These are phyloP conservation scores for Phyllosticta capitalensis DNA, from an alignment of 2,329 filamentous ascomycete genomes.

Conservation along the genomic window DNA sequence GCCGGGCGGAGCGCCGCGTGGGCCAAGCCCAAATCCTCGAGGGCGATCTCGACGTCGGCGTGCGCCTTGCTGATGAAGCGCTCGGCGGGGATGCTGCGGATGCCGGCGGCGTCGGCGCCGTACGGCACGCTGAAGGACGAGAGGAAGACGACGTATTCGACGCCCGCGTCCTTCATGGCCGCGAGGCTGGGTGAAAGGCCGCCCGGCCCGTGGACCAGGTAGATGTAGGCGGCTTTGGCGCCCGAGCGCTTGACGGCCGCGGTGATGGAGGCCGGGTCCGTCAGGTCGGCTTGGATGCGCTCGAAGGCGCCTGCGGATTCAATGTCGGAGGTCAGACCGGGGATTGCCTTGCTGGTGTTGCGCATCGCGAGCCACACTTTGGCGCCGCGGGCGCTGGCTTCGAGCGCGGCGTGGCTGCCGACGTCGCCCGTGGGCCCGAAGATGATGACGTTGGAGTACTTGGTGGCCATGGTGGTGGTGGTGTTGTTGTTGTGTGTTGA, in stretches of 20 bases:
- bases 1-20: conserved; percentile 34
- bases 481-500: not conserved
- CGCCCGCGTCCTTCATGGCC: conserved; percentile 37
- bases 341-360: conserved; percentile 34
- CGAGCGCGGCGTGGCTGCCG: conserved; percentile 32
- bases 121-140: not conserved
- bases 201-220: conserved; percentile 29
- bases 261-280: not conserved
- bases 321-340: not conserved
- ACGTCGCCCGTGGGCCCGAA: conserved; percentile 43
- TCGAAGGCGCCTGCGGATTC: not conserved
- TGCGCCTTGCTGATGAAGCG: conserved; percentile 34
- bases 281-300: not conserved
- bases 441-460: conserved; percentile 29
- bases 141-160: conserved; percentile 39
- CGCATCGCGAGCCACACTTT: conserved; percentile 42
- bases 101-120: not conserved
- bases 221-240: conserved; percentile 37
- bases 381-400: conserved; percentile 32
- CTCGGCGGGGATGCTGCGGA: conserved; percentile 17
- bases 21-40: conserved; percentile 33
- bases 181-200: conserved; percentile 32
- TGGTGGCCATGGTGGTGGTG: not conserved
- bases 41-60: conserved; percentile 35
- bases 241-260: not conserved